Percentiles rank a stretch among this genome's conserved stretches.
Conservation (phyloP, 2,329 filamentous ascomycete genomes). For the Leptographium lundbergii region DNA sequence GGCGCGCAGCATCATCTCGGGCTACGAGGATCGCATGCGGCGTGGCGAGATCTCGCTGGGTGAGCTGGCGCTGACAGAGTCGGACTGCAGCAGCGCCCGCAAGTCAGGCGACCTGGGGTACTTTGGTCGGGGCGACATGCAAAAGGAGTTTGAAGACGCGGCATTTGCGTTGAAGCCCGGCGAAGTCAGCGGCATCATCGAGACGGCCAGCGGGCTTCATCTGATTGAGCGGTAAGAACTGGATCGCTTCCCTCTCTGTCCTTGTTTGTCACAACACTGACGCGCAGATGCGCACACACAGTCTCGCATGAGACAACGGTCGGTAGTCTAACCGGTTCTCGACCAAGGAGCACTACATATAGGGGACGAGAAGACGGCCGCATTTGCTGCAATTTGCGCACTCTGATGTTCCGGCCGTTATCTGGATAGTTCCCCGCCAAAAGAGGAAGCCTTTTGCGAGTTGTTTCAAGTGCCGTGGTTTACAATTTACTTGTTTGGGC, state of each 20-base stretch:
- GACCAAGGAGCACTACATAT: background rate
- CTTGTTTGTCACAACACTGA: background rate
- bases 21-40: slow-evolving; percentile 64
- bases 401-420: background rate
- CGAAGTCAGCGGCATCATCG: slow-evolving; percentile 74
- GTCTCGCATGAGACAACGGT: background rate
- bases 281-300: background rate
- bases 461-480: background rate
- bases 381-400: background rate
- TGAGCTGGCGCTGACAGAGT: slow-evolving; percentile 77
- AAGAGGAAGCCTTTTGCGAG: background rate
- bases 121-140: slow-evolving; percentile 93
- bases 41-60: slow-evolving; percentile 57
- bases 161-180: slow-evolving; percentile 82
- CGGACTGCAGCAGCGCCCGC: slow-evolving; percentile 87
- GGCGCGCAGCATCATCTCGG: slow-evolving; percentile 63
- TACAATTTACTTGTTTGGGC: background rate
- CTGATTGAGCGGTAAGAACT: slow-evolving; percentile 73
- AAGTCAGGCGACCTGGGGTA: slow-evolving; percentile 93
- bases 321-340: background rate
- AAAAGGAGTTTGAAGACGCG: slow-evolving; percentile 95
- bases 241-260: background rate
- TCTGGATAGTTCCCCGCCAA: background rate
- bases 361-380: background rate
- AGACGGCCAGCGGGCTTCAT: slow-evolving; percentile 89